These are phyloP conservation scores for Periconia macrospinosa DNA, from an alignment of 2,329 filamentous ascomycete genomes.

Conservation along the genomic window DNA sequence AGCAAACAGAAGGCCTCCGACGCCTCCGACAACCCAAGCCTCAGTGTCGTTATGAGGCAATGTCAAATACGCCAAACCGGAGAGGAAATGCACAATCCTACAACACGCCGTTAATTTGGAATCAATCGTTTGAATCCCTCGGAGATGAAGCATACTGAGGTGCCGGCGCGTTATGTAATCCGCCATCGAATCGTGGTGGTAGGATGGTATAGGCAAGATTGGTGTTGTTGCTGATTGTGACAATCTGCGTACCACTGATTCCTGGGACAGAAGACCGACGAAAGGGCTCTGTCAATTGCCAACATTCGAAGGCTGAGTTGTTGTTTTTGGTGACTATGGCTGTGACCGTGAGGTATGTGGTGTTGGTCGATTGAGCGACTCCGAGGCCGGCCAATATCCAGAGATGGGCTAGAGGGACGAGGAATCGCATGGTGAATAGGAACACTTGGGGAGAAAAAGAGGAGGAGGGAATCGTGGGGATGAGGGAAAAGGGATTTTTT, in stretches of 20 bases:
- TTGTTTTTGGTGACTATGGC: constrained; percentile 38
- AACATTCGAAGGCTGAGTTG: constrained; percentile 39
- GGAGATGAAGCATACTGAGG: constrained; percentile 23
- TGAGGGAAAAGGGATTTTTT: neutral
- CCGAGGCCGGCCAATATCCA: neutral
- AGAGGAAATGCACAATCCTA: constrained; percentile 35
- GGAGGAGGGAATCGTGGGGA: neutral
- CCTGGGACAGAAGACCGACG: constrained; percentile 28
- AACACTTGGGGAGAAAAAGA: too few species aligned
- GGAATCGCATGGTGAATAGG: neutral
- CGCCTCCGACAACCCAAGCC: constrained; percentile 37
- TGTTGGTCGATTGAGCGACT: constrained; percentile 14
- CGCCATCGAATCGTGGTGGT: constrained; percentile 37
- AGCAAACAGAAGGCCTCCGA: constrained; percentile 34
- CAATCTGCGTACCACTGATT: constrained; percentile 21
- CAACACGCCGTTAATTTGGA: neutral
- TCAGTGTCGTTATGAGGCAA: constrained; percentile 26
- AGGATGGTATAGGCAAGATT: constrained; percentile 33
- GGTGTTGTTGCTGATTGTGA: constrained; percentile 23
- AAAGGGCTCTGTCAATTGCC: constrained; percentile 34
- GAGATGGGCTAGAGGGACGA: neutral
- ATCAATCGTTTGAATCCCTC: neutral
- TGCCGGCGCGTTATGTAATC: constrained; percentile 35
- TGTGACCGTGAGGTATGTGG: constrained; percentile 32
- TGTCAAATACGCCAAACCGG: constrained; percentile 37